Evolutionary conservation across 2,329 filamentous ascomycete species (phyloP).

Genomic region (Pestalotiopsis sp.): DNA sequence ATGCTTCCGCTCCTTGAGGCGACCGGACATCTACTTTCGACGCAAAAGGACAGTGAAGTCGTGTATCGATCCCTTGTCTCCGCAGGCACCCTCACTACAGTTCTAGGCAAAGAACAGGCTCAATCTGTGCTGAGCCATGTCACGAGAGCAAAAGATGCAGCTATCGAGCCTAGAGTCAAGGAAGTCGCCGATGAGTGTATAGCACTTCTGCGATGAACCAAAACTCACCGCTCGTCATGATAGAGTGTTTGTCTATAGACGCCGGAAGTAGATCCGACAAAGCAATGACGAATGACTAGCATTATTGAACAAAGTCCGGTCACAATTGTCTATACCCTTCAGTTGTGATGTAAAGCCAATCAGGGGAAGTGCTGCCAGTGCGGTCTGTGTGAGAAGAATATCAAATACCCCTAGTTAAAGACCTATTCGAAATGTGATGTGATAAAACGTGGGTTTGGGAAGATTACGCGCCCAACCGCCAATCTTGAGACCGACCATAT

Average conservation of each 20-base stretch:
- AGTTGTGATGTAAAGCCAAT: too few relatives aligned
- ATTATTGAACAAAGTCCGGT: not conserved
- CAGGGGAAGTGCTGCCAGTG: too few relatives aligned
- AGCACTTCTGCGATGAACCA: constrained; percentile 30
- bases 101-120: constrained; percentile 51
- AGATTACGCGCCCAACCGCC: too few relatives aligned
- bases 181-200: constrained; percentile 49
- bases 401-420: too few relatives aligned
- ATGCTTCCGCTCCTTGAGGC: constrained; percentile 59
- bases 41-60: constrained; percentile 77
- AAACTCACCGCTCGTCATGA: not conserved
- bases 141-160: constrained; percentile 42
- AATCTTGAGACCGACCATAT: too few relatives aligned
- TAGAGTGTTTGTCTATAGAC: too few relatives aligned
- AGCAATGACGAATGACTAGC: not conserved
- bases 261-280: too few relatives aligned
- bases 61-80: constrained; percentile 82
- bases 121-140: constrained; percentile 46
- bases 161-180: constrained; percentile 49
- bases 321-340: too few relatives aligned
- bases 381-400: too few relatives aligned
- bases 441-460: too few relatives aligned
- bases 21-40: constrained; percentile 62
- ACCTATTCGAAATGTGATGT: too few relatives aligned
- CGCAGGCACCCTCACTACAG: constrained; percentile 72